Base-by-base conservation (phyloP, 352 stramenopile genomes). In the Phytophthora kernoviae region DNA sequence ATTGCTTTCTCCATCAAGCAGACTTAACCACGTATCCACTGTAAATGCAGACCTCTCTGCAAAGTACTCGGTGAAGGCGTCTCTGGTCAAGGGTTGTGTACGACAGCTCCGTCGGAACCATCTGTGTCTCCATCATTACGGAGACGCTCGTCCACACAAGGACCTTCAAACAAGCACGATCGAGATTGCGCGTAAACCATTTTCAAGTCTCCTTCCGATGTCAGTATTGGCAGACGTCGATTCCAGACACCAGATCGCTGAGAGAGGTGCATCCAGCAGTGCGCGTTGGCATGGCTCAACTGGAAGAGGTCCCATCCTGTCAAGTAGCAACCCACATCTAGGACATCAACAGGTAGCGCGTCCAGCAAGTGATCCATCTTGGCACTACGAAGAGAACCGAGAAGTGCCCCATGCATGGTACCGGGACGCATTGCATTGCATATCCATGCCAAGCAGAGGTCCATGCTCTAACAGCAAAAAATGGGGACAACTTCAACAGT, bases 81-180 rank as follows among this genome's bases (percentile, higher is more conserved):
- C 26, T 51, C 26, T 22, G 12, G 55, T 45, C 26, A 40, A 15
- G 27, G 17, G 40, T 41, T 11, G 17, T 62, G 32, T 7, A 62
- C 39, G 1, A 63, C 37, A 6, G 26, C 46, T n/a, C 20, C 55
- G 12, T 45, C 44, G 14, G 18, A 48, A 17, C 44, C 54, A 15
- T 54, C 45, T 6, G 17, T 49, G 26, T 34, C 54, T 18, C 54
- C 55, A 27, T 45, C 33, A 12, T 46, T 30, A 32, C 27, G 20
- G 36, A 63, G 21, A 40, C 55, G 37, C 11, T 63, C 46, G 10
- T 63, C 39, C 46, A 58, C 15, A 12, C 22, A 17, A 9, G 52
- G 55, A 15, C 55, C 55, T 51, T 53, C 15, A 49, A 56, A 63
- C 20, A 39, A 12, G 14, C 57, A 51, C 8, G 55, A 63, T 3